These are phyloP conservation scores for Irpex sp. DNA, from an alignment of 1,284 basidiomycete genomes.

Conservation along the genomic window DNA sequence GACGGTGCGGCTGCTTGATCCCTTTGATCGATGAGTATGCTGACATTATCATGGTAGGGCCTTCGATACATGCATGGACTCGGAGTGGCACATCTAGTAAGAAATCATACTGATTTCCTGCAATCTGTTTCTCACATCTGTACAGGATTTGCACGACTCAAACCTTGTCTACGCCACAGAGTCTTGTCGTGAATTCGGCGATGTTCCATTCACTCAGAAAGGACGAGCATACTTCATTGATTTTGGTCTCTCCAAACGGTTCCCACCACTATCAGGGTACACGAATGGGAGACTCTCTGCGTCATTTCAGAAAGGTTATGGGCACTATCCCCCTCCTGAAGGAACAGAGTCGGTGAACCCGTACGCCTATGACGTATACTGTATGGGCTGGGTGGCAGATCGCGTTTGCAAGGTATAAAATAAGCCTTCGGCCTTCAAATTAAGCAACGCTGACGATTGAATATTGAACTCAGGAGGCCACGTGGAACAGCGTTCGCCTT, in stretches of 20 bases:
- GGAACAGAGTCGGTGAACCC: slow-evolving; percentile 1
- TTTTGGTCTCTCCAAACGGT: neutral
- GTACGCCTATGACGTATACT: slow-evolving; percentile 8
- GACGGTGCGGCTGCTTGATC: neutral
- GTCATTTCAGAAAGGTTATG: slow-evolving; percentile 10
- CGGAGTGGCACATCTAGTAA: neutral
- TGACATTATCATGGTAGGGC: neutral
- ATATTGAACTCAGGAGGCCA: neutral
- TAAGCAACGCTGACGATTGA: too few species aligned
- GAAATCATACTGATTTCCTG: neutral
- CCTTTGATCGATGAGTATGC: too few species aligned
- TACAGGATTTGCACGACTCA: neutral
- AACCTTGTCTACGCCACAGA: neutral
- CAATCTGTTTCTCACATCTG: neutral
- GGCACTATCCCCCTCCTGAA: slow-evolving; percentile 6
- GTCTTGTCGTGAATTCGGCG: neutral
- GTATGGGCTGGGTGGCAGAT: neutral
- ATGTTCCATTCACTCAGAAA: neutral
- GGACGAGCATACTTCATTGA: neutral
- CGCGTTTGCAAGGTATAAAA: neutral
- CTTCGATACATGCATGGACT: neutral
- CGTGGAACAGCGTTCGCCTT: neutral
- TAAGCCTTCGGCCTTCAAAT: too few species aligned
- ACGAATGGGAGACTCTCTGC: neutral
- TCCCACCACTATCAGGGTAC: neutral